These are phyloP conservation scores for Kalmusia sp. DNA, from an alignment of 2,329 filamentous ascomycete species.

Conservation along the genomic window DNA sequence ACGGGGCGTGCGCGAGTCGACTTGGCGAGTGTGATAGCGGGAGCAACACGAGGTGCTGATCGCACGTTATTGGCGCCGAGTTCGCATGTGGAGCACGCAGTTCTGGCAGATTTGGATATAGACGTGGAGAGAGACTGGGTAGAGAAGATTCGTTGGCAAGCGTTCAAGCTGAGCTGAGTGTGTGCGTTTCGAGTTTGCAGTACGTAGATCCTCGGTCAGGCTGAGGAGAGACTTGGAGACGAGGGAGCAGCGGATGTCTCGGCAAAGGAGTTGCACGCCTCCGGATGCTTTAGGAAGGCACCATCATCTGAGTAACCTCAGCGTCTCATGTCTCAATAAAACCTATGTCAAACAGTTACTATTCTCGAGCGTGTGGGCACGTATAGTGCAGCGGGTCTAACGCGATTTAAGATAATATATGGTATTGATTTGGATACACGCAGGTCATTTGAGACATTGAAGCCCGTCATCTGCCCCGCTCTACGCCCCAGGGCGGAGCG, in stretches of 20 bases:
- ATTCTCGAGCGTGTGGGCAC: not conserved
- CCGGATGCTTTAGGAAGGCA: constrained; percentile 5
- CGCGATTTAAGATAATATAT: not conserved
- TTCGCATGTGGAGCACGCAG: not conserved
- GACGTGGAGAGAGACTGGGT: not conserved
- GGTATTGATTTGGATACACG: constrained; percentile 6
- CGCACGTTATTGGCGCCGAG: not conserved
- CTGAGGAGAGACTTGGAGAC: not conserved
- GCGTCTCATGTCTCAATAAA: too few relatives aligned
- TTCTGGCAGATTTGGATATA: not conserved
- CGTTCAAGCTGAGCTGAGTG: not conserved
- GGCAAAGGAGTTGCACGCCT: not conserved
- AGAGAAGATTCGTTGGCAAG: not conserved
- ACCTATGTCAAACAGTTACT: not conserved
- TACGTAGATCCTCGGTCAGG: not conserved
- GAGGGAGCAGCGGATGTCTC: constrained; percentile 1
- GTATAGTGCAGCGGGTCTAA: not conserved
- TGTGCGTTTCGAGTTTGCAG: not conserved
- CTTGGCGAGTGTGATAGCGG: not conserved
- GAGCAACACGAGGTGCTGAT: constrained; percentile 2
- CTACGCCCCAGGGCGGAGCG: constrained; percentile 35
- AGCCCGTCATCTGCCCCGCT: constrained; percentile 41
- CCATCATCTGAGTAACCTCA: not conserved
- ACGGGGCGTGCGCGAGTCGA: not conserved
- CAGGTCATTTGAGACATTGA: not conserved